Evolutionary conservation across 2,329 filamentous ascomycete species (phyloP), one percentile per base, ranked within the genome.

Genomic region (Colletotrichum sp.): DNA sequence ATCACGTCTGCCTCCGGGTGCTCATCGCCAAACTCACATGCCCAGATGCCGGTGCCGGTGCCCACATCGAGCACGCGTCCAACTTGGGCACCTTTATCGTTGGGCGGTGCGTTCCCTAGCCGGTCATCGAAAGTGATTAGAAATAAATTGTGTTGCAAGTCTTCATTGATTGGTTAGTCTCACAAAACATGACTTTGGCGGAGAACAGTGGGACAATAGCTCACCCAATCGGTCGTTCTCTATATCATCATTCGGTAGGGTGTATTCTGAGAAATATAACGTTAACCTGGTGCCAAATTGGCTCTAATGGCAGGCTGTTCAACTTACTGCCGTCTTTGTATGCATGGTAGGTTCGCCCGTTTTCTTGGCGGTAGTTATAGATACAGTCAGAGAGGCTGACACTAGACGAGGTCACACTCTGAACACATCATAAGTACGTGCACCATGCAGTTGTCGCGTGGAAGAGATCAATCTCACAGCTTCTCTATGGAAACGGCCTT

Each of bases 21-120:
- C 48, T 61, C 55, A 6, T 64, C 61, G 78, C 80, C 86, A 78
- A 88, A 85, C 70, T 89, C 88, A 7, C 89, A 85, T 3, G 84
- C 83, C 85, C 85, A 87, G 8, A 83, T 79, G n/a, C 87, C 87
- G 7, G 87, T 89, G 0, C 88, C 88, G 2, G 87, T 88, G 18
- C 88, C 87, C 28, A 88, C 78, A 78, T 90, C 88, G 3, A 90
- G 81, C 9, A 86, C 81, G 5, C 80, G 81, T 7, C 76, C 63
- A 6, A 82, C 71, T 13, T 48, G 55, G 3, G 77, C 77, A 12
- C 59, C 79, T 4, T 79, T 71, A 6, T 74, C 73, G 13, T 75
- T 79, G 7, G 77, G 70, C 0, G 84, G 85, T 2, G 78, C 79
- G 0, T 80, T 65, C 15, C 77, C 82, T 0, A 85, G 79, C 28